These are phyloP conservation scores for Fereydounia khargensis DNA, from an alignment of 1,284 basidiomycete genomes.

Conservation along the genomic window DNA sequence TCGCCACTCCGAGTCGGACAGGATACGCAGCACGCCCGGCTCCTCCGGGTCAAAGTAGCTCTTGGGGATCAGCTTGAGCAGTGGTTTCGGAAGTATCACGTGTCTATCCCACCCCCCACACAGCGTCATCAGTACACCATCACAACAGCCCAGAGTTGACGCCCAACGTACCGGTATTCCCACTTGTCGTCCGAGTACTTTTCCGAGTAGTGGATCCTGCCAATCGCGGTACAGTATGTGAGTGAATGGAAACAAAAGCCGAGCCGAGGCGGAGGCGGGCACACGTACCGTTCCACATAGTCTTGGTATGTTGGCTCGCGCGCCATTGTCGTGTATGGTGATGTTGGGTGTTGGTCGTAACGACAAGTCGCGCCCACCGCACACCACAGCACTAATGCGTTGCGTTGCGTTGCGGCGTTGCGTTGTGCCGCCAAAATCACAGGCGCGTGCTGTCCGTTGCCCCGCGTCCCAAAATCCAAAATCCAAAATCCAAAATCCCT, in stretches of 20 bases:
- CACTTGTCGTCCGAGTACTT: slow-evolving; percentile 62
- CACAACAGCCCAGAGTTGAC: too few species aligned
- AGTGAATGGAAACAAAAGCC: neutral
- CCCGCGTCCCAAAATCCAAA: too few species aligned
- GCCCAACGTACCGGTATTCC: slow-evolving; percentile 66
- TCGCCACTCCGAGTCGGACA: slow-evolving; percentile 86
- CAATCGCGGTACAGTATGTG: neutral
- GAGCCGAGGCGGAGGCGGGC: neutral
- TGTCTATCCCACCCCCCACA: too few species aligned
- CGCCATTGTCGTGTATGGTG: neutral
- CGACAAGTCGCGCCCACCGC: too few species aligned
- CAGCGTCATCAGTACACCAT: too few species aligned
- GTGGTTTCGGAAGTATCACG: slow-evolving; percentile 55
- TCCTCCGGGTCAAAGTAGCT: slow-evolving; percentile 67
- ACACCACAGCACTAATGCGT: too few species aligned
- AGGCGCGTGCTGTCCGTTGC: too few species aligned
- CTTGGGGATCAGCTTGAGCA: slow-evolving; percentile 55
- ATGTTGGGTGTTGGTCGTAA: neutral
- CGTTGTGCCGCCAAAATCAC: too few species aligned
- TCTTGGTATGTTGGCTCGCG: slow-evolving; percentile 52
- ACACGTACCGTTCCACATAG: slow-evolving; percentile 48
- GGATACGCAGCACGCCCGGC: slow-evolving; percentile 74
- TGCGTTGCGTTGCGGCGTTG: too few species aligned
- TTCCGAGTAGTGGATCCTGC: slow-evolving; percentile 57
- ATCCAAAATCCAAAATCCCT: too few species aligned